Evolutionary conservation across 805 yeast genomes (phyloP).

Genomic region (Maudiozyma turicensis): DNA sequence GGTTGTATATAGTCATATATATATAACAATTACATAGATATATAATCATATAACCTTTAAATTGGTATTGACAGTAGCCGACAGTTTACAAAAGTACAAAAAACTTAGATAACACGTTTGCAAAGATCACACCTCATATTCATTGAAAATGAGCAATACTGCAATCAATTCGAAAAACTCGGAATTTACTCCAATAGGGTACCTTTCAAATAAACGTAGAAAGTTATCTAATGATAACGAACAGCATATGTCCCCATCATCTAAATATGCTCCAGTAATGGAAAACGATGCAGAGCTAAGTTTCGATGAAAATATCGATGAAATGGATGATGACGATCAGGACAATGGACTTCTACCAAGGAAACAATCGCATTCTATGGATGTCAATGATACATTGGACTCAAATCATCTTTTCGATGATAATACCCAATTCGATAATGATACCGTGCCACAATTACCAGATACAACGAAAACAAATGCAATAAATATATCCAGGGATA

Average conservation of each 20-base stretch:
- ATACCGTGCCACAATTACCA: conserved; percentile 20
- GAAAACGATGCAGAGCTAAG: not conserved
- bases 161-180: conserved; percentile 12
- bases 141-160: conserved; percentile 1
- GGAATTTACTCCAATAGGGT: conserved; percentile 39
- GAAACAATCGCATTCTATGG: conserved; percentile 1
- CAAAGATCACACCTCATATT: not conserved
- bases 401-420: conserved; percentile 24
- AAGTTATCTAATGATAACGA: not conserved
- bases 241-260: conserved; percentile 1
- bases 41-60: too few relatives aligned
- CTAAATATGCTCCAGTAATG: not conserved
- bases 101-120: not conserved
- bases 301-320: not conserved
- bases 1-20: too few relatives aligned
- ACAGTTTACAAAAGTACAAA: too few relatives aligned
- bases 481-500: not conserved
- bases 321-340: not conserved
- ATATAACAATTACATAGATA: too few relatives aligned
- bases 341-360: not conserved
- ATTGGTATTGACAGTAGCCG: too few relatives aligned
- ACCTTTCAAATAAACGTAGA: conserved; percentile 13
- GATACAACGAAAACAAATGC: not conserved
- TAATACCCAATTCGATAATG: conserved; percentile 24
- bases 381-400: conserved; percentile 18